Evolutionary conservation across 352 stramenopile species (phyloP).

Genomic region (Pythium plurisporium): DNA sequence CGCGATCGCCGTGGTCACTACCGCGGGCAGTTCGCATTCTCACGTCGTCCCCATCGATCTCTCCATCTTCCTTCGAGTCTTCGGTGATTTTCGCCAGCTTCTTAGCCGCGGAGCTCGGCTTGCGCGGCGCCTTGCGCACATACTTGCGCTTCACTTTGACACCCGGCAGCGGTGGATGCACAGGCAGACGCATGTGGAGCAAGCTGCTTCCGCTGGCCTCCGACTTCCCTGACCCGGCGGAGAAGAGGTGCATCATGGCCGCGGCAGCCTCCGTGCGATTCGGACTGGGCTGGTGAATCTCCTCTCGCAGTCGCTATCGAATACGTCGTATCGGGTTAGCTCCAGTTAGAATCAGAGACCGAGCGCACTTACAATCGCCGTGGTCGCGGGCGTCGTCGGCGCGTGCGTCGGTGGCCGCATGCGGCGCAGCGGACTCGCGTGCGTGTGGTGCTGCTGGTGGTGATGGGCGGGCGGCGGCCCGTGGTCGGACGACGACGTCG

Average conservation of each 20-base stretch:
- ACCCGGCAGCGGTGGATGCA: constrained; percentile 15
- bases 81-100: constrained; percentile 38
- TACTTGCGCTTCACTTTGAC: constrained; percentile 60
- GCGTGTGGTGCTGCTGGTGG: constrained; percentile 13
- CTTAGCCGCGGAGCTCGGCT: constrained; percentile 30
- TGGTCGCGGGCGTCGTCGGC: constrained; percentile 15
- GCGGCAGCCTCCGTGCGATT: constrained; percentile 73
- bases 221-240: constrained; percentile 5
- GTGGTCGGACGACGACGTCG: background rate
- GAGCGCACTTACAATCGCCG: constrained; percentile 7
- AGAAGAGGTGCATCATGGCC: constrained; percentile 77
- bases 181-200: constrained; percentile 7
- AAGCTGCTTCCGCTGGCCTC: constrained; percentile 14
- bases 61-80: constrained; percentile 14
- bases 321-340: background rate
- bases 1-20: background rate
- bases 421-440: constrained; percentile 21
- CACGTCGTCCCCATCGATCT: constrained; percentile 4
- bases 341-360: no score
- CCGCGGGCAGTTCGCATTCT: background rate
- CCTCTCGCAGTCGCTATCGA: constrained; percentile 8
- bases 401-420: constrained; percentile 8
- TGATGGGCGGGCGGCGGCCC: constrained; percentile 11
- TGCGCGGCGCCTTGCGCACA: constrained; percentile 43
- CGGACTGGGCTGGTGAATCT: constrained; percentile 62